phyloP scores from a whole-genome alignment of 345 rosid genomes.

The Toxicodendron radicans region DNA sequence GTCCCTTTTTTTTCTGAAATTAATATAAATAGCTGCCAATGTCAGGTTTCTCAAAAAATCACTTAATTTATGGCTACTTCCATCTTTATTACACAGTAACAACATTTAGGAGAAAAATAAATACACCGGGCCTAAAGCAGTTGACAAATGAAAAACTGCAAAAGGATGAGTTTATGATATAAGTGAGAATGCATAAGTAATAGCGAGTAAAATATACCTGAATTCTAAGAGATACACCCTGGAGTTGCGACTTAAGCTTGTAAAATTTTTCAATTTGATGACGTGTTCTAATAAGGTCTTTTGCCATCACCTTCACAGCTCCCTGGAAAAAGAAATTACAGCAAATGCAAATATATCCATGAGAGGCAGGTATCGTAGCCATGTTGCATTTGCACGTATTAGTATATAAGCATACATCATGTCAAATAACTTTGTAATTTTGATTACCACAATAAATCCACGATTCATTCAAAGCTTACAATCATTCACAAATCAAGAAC shows the following conservation, averaged over 20 bases:
- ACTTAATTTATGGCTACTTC: background rate
- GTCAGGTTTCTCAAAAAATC: background rate
- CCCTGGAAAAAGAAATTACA: constrained; percentile 54
- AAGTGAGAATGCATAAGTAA: background rate
- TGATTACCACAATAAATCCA: background rate
- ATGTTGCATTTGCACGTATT: background rate
- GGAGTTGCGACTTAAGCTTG: constrained; percentile 92
- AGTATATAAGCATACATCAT: background rate
- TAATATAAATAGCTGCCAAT: background rate
- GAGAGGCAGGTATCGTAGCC: background rate
- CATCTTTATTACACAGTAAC: background rate
- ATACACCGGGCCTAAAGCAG: background rate
- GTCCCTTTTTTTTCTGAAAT: background rate
- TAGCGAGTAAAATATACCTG: constrained; percentile 49
- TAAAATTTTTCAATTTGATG: constrained; percentile 96
- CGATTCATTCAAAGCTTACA: background rate
- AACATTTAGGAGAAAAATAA: too few species aligned
- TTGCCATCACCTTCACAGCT: constrained; percentile 98
- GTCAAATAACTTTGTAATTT: background rate
- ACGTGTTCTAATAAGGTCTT: constrained; percentile 90
- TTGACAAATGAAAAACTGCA: background rate
- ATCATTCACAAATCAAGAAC: background rate
- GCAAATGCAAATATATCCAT: constrained; percentile 6
- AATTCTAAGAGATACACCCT: constrained; percentile 93
- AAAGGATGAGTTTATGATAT: background rate